Evolutionary conservation across 768 basidiomycete genomes (phyloP).

Genomic region (Atractiella rhizophila): DNA sequence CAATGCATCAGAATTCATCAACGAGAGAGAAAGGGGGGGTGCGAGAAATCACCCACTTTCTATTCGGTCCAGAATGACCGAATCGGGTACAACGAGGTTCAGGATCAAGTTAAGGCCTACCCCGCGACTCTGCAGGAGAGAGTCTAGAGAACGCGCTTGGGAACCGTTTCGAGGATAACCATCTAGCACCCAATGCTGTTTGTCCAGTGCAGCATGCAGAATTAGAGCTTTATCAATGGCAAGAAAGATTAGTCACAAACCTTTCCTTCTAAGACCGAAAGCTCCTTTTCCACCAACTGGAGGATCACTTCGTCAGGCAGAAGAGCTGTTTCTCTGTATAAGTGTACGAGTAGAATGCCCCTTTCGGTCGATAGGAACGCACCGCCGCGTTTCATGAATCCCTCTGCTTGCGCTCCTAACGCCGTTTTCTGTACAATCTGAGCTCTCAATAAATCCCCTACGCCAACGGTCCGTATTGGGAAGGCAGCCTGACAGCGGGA

Average conservation of each 20-base stretch:
- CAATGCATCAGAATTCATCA: neutral
- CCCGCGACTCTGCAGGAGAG: slow-evolving; percentile 32
- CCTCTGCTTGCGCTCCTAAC: slow-evolving; percentile 46
- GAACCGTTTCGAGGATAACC: slow-evolving; percentile 70
- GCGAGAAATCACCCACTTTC: slow-evolving; percentile 22
- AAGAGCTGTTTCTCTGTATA: slow-evolving; percentile 19
- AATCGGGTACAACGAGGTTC: slow-evolving; percentile 64
- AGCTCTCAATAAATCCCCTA: slow-evolving; percentile 59
- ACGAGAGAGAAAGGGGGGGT: no score
- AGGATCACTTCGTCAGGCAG: slow-evolving; percentile 58
- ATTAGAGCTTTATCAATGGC: neutral
- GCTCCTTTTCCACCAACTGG: slow-evolving; percentile 43
- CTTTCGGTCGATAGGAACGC: neutral
- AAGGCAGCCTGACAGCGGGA: no score
- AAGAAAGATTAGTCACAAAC: neutral
- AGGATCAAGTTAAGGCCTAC: slow-evolving; percentile 53
- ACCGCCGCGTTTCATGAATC: slow-evolving; percentile 49
- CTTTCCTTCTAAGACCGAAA: slow-evolving; percentile 30
- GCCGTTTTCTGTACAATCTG: slow-evolving; percentile 55
- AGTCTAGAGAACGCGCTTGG: slow-evolving; percentile 54
- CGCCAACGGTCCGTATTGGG: slow-evolving; percentile 49
- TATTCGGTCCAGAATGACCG: slow-evolving; percentile 61
- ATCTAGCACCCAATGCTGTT: slow-evolving; percentile 69
- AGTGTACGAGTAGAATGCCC: neutral
- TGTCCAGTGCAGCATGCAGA: neutral